Evolutionary conservation across 2,329 filamentous ascomycete genomes (phyloP).

Genomic region (Colletotrichum costaricense): DNA sequence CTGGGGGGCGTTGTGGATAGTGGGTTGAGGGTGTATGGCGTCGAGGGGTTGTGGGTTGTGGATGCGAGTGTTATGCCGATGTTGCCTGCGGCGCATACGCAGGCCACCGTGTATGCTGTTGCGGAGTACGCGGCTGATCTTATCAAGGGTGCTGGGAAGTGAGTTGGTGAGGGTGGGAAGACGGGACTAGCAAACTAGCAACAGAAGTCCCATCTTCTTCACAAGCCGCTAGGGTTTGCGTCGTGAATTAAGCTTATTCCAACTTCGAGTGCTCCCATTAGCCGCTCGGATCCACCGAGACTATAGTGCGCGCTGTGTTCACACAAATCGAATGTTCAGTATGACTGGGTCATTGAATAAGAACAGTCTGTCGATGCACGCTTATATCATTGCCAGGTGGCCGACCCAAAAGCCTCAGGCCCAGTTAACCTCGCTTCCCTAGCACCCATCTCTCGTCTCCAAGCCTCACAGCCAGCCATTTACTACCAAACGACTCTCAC

Average conservation of each 20-base stretch:
- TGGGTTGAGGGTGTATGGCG: slow-evolving; percentile 47
- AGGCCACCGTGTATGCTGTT: slow-evolving; percentile 43
- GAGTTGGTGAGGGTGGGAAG: not conserved
- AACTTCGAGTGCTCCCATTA: not conserved
- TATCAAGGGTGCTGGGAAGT: slow-evolving; percentile 36
- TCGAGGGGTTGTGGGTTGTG: slow-evolving; percentile 47
- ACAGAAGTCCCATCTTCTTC: not conserved
- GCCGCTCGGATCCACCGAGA: not conserved
- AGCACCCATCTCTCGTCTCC: not conserved
- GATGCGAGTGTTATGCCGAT: slow-evolving; percentile 50
- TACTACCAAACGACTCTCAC: too few species aligned
- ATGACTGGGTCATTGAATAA: too few species aligned
- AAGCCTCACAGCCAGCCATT: too few species aligned
- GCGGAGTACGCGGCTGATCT: slow-evolving; percentile 47
- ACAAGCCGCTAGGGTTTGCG: too few species aligned
- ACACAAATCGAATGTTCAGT: too few species aligned
- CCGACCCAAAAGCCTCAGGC: not conserved
- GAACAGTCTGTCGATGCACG: too few species aligned
- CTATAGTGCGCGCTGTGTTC: not conserved
- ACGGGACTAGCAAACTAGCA: not conserved
- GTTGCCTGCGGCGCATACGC: slow-evolving; percentile 46
- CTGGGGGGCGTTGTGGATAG: slow-evolving; percentile 49
- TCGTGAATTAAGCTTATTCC: not conserved
- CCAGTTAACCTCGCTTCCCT: not conserved
- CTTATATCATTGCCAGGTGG: not conserved